Base-by-base conservation (phyloP, 1,139 yeast species). In the Dujonia santamariae region DNA sequence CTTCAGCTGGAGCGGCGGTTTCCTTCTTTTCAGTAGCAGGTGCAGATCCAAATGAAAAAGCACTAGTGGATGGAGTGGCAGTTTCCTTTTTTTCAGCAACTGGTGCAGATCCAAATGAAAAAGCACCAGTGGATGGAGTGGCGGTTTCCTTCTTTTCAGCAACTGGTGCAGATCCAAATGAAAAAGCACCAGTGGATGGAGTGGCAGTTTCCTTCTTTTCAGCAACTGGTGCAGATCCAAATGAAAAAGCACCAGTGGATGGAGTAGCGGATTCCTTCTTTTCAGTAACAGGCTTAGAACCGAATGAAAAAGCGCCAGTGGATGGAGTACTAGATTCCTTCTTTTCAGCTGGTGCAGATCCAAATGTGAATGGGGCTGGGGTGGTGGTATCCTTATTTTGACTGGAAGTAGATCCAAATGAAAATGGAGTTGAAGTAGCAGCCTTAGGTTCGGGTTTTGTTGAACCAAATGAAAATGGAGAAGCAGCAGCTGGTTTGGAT, bases 11-110 rank as follows among this genome's bases (percentile, higher is more conserved):
- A 31, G 47, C 49, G 7, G 39, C 23, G 14, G 36, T 38, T 4
- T 44, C 37, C 28, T 37, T 29, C 18, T 34, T 35, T 4, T 40
- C 44, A 14, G 21, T 9, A 11, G 15, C 31, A 15, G 30, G 21
- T 11, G 44, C 25, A 13, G 36, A 21, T 11, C 28, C 56, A 39
- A 50, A 58, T 9, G 42, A 44, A 37, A 49, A 50, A 9, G 46
- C 34, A 3, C 48, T 38, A n/a, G 20, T 14, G 28, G 19, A 24
- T 9, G 61, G 50, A 31, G 47, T 50, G 7, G 38, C 23, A 12
- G 36, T 39, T 3, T 44, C 35, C 28, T 37, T 28, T 15, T 34
- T 35, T 4, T 40, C n/a, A 11, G 24, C 35, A 33, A 13, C 39
- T 37, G n/a, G 34, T 30, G 13, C 34, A 12, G 41, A 17, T 13